phyloP scores from a whole-genome alignment of 2,329 filamentous ascomycete genomes.

The Xylaria sp. region DNA sequence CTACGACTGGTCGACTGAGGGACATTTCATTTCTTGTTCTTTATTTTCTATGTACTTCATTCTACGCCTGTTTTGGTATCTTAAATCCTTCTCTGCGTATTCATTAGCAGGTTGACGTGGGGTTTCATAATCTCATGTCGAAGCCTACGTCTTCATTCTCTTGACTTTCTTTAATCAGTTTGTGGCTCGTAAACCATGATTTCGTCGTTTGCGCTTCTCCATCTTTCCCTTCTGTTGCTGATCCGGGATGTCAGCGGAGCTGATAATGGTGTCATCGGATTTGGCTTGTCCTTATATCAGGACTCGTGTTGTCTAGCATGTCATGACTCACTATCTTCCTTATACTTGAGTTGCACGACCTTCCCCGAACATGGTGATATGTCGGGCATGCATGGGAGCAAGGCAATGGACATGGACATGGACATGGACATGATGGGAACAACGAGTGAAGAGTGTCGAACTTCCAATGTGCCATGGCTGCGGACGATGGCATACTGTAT shows the following conservation, averaged over 20 bases:
- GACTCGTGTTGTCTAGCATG: conserved; percentile 46
- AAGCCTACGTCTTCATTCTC: conserved; percentile 3
- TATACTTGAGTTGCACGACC: conserved; percentile 46
- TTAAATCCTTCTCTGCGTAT: background rate
- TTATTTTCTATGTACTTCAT: background rate
- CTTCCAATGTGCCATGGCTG: conserved; percentile 37
- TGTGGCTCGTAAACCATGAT: conserved; percentile 14
- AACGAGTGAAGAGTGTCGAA: conserved; percentile 38
- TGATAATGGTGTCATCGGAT: conserved; percentile 45
- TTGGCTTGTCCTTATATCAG: conserved; percentile 46
- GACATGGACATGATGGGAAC: conserved; percentile 37
- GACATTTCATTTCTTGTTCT: background rate
- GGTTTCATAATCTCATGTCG: background rate
- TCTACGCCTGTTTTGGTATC: background rate
- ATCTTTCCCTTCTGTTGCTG: background rate
- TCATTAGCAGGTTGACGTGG: background rate
- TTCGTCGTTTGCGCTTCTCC: conserved; percentile 6
- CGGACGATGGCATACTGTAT: conserved; percentile 42
- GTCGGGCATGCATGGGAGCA: conserved; percentile 15
- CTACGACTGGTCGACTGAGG: background rate
- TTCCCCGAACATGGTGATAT: conserved; percentile 31
- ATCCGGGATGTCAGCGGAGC: conserved; percentile 21
- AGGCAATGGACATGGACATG: conserved; percentile 41
- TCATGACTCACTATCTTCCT: conserved; percentile 42
- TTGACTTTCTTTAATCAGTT: background rate